Conservation (phyloP, 1,284 basidiomycete species). For the Boletus sp. region DNA sequence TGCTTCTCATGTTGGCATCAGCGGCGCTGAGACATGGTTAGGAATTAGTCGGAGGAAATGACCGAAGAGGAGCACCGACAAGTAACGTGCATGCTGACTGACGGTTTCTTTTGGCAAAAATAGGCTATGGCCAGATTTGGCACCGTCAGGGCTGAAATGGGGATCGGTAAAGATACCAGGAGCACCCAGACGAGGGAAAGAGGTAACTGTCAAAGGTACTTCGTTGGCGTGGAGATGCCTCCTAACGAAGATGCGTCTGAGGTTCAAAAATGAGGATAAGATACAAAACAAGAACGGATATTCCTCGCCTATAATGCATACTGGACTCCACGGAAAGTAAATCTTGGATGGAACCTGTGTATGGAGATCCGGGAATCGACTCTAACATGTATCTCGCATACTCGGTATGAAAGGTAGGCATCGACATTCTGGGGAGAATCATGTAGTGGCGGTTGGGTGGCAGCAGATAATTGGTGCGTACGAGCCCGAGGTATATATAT, state of each 20-base stretch:
- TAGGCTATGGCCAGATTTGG: slow-evolving; percentile 82
- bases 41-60: slow-evolving; percentile 2
- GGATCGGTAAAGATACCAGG: slow-evolving; percentile 92
- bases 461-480: slow-evolving; percentile 34
- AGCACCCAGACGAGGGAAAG: slow-evolving; percentile 91
- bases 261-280: slow-evolving; percentile 10
- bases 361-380: slow-evolving; percentile 93
- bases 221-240: slow-evolving; percentile 83
- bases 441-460: slow-evolving; percentile 7
- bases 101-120: slow-evolving; percentile 96
- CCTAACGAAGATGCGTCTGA: slow-evolving; percentile 79
- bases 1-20: slow-evolving; percentile 89
- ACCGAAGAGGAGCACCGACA: slow-evolving; percentile 52
- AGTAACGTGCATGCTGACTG: slow-evolving; percentile 96
- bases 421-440: slow-evolving; percentile 50
- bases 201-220: slow-evolving; percentile 89
- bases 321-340: slow-evolving; percentile 90
- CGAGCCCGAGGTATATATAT: slow-evolving; percentile 56
- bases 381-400: slow-evolving; percentile 99
- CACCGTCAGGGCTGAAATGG: slow-evolving; percentile 67
- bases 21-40: slow-evolving; percentile 62
- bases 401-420: slow-evolving; percentile 97
- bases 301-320: slow-evolving; percentile 79
- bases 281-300: not conserved
- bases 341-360: slow-evolving; percentile 82